Base-by-base conservation (phyloP, 768 basidiomycete species). In the Pholiota molesta region DNA sequence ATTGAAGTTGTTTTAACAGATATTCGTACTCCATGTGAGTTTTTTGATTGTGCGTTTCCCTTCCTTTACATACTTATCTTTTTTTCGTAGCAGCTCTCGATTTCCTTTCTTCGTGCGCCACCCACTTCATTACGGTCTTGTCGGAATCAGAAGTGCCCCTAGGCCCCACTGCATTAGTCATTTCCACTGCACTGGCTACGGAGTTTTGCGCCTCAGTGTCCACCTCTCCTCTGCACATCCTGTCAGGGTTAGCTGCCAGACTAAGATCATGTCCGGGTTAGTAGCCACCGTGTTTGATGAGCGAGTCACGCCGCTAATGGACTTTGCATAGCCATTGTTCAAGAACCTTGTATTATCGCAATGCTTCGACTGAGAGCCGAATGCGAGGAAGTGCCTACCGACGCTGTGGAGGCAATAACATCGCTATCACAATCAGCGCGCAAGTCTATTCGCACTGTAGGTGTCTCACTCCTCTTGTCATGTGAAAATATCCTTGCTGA, bases 331-430 rank as follows among this genome's bases (percentile, higher is more conserved):
- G 92, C 83, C 35, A 77, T 87, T 29, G 83, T 94, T 8, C 89
- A 91, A 69, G 92, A 95, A 61, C 86, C 86, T 4, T 86, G 85
- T 62, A 73, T 95, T 31, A 70, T 94, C 33, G 81, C 87, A 3
- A 90, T 94, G 87, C 73, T 93, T 37, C 81, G 91, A 57, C 64
- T 92, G 31, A 78, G 83, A 53, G 84, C 82, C 2, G 82, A 86
- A 19, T 88, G 86, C 66, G 81, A 70, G 35, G 68, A 81, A 23
- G 69, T 89, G 11, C 83, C 88, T 3, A 69, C 76, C 19, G 74
- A 82, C 6, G 77, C 85, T 23, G 65, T 77, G 14, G 72, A 70
- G 23, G 65, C 69, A 14, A 83, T 92, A 11, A 72, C 73, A 21
- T 74, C 74, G 39, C 57, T 88, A 45, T 75, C 78, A 13, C 75